phyloP scores from a whole-genome alignment of 2,329 filamentous ascomycete genomes.

The Claviceps spartinae region DNA sequence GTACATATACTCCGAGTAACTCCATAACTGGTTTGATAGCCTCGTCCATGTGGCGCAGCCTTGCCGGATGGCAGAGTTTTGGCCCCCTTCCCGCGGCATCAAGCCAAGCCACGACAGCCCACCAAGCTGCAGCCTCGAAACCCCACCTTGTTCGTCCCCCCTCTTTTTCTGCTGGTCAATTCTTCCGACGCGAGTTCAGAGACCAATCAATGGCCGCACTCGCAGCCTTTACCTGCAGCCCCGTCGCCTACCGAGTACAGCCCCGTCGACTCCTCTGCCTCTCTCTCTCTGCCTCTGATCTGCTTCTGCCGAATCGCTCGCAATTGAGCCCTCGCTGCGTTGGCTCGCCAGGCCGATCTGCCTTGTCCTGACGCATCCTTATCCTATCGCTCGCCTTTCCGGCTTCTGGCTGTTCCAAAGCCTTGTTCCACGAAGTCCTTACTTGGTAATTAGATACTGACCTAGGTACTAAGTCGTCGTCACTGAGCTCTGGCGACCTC shows the following conservation, averaged over 20 bases:
- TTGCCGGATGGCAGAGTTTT: not conserved
- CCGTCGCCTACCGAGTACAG: not conserved
- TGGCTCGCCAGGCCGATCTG: constrained; percentile 3
- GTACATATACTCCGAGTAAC: too few relatives aligned
- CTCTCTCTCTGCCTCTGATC: not conserved
- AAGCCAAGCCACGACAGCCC: not conserved
- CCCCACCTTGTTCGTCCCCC: constrained; percentile 1
- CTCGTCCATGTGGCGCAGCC: too few relatives aligned
- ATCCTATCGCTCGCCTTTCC: constrained; percentile 1
- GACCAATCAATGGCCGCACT: constrained; percentile 5
- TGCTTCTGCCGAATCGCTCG: not conserved
- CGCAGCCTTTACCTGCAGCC: constrained; percentile 1
- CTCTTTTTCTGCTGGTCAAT: constrained; percentile 5
- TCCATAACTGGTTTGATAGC: too few relatives aligned
- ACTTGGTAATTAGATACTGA: not conserved
- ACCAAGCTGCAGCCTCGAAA: constrained; percentile 4
- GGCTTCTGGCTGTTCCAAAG: not conserved
- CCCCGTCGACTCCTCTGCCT: not conserved
- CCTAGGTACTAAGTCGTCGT: not conserved
- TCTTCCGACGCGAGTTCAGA: constrained; percentile 2
- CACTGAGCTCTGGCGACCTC: not conserved
- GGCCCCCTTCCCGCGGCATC: not conserved
- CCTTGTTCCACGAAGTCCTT: not conserved
- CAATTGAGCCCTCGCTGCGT: not conserved
- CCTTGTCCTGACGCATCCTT: constrained; percentile 1